Conservation (phyloP, 2,329 filamentous ascomycete species). For the Talaromyces piceae region DNA sequence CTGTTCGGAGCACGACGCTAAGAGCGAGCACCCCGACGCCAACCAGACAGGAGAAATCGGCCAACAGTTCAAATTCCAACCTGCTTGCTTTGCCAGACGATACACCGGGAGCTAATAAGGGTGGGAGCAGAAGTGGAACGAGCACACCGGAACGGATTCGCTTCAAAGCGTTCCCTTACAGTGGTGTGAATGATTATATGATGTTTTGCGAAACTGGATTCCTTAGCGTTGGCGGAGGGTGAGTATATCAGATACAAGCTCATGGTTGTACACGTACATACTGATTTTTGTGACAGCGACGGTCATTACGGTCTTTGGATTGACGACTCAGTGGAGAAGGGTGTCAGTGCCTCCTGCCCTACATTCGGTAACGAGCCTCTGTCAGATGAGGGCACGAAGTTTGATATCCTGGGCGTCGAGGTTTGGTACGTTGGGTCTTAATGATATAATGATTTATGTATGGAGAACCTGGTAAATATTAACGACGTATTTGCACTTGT, state of each 20-base stretch:
- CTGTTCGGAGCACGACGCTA: conserved; percentile 53
- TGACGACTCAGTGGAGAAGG: conserved; percentile 74
- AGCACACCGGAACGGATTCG: conserved; percentile 67
- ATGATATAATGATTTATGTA: background rate
- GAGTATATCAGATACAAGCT: conserved; percentile 20
- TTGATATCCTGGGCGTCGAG: conserved; percentile 84
- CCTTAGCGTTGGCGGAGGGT: conserved; percentile 76
- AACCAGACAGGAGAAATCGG: conserved; percentile 2
- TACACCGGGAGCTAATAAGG: conserved; percentile 9
- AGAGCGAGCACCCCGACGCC: conserved; percentile 24
- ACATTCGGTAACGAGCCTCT: conserved; percentile 94
- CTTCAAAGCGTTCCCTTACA: conserved; percentile 97
- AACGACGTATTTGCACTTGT: background rate
- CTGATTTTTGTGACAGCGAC: conserved; percentile 43
- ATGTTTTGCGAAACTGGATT: conserved; percentile 85
- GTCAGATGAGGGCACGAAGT: conserved; percentile 88
- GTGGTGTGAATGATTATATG: conserved; percentile 91
- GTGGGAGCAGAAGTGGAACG: conserved; percentile 35
- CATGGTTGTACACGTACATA: too few species aligned
- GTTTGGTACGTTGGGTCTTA: conserved; percentile 75
- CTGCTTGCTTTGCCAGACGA: conserved; percentile 3
- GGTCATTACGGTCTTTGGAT: conserved; percentile 93
- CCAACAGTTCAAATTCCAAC: background rate
- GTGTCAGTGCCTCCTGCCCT: conserved; percentile 73
- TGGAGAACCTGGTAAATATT: background rate